Percentiles rank a stretch among this genome's conserved stretches.
Evolutionary conservation across 176 grass and related monocot species (phyloP).

Genomic region (Aechmea fasciata): DNA sequence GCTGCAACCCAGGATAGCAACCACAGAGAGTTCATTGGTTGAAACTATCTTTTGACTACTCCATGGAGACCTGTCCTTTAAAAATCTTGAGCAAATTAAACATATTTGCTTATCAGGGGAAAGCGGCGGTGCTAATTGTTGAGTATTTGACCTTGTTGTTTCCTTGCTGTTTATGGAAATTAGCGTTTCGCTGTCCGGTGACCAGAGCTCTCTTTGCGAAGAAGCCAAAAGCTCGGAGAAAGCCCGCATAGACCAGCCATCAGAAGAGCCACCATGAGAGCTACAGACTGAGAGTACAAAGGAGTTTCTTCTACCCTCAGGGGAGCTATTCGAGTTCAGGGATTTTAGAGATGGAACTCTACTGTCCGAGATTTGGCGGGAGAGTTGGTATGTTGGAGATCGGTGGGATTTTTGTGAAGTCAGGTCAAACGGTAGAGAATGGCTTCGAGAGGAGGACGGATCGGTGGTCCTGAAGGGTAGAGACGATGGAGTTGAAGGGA

Average conservation of each 20-base stretch:
- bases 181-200: constrained; percentile 44
- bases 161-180: constrained; percentile 16
- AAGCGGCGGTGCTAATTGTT: background rate
- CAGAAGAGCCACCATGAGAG: constrained; percentile 43
- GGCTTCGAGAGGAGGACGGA: constrained; percentile 23
- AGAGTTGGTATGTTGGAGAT: constrained; percentile 40
- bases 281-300: constrained; percentile 22
- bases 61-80: constrained; percentile 53
- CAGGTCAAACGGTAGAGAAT: constrained; percentile 27
- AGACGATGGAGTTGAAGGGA: constrained; percentile 33
- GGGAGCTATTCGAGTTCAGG: constrained; percentile 21
- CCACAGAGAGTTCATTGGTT: constrained; percentile 16
- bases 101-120: constrained; percentile 58
- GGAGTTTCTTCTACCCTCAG: constrained; percentile 17
- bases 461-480: constrained; percentile 1
- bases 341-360: constrained; percentile 49
- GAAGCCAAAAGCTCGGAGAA: constrained; percentile 55
- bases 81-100: constrained; percentile 54
- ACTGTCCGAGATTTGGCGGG: constrained; percentile 39
- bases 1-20: constrained; percentile 55
- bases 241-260: constrained; percentile 52
- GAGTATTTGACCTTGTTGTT: constrained; percentile 5
- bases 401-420: constrained; percentile 40
- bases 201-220: constrained; percentile 62
- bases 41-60: constrained; percentile 37